Percentiles rank a stretch among this genome's conserved stretches.
Evolutionary conservation across 2,329 filamentous ascomycete species (phyloP).

Genomic region (Cyphellophora attinorum): DNA sequence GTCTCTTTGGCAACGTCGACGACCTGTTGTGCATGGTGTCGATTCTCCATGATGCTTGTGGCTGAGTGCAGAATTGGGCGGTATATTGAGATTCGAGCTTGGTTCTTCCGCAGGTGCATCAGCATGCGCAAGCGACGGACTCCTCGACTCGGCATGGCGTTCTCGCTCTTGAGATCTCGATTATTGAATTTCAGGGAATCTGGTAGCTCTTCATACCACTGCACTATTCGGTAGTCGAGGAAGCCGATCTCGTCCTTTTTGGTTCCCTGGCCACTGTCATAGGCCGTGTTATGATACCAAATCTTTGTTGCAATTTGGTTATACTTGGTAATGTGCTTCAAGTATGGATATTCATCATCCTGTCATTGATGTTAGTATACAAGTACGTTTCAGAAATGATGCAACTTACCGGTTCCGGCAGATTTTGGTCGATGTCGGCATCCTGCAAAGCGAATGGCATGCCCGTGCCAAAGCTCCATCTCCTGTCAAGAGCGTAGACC

Average conservation of each 20-base stretch:
- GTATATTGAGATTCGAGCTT: slow-evolving; percentile 83
- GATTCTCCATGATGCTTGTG: slow-evolving; percentile 70
- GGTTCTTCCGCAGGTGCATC: slow-evolving; percentile 77
- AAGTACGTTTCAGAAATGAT: background rate
- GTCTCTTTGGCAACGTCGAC: slow-evolving; percentile 58
- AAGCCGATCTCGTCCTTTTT: slow-evolving; percentile 67
- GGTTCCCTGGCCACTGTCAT: slow-evolving; percentile 55
- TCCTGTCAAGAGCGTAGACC: slow-evolving; percentile 71
- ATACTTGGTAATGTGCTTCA: slow-evolving; percentile 77
- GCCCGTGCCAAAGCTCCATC: slow-evolving; percentile 85
- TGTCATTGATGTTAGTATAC: slow-evolving; percentile 14
- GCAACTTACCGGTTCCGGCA: slow-evolving; percentile 63
- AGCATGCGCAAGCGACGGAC: slow-evolving; percentile 69
- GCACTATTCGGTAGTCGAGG: slow-evolving; percentile 72
- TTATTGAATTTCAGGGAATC: slow-evolving; percentile 48
- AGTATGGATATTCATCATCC: slow-evolving; percentile 51
- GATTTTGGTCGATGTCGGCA: slow-evolving; percentile 67
- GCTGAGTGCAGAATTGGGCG: slow-evolving; percentile 78
- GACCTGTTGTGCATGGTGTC: slow-evolving; percentile 60
- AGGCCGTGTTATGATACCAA: slow-evolving; percentile 69
- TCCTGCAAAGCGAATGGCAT: slow-evolving; percentile 80
- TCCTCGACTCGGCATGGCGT: slow-evolving; percentile 36
- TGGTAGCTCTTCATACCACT: slow-evolving; percentile 74
- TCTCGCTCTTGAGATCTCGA: slow-evolving; percentile 42
- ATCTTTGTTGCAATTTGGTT: slow-evolving; percentile 76